Base-by-base conservation (phyloP, 2,329 filamentous ascomycete genomes). In the Colletotrichum scovillei region DNA sequence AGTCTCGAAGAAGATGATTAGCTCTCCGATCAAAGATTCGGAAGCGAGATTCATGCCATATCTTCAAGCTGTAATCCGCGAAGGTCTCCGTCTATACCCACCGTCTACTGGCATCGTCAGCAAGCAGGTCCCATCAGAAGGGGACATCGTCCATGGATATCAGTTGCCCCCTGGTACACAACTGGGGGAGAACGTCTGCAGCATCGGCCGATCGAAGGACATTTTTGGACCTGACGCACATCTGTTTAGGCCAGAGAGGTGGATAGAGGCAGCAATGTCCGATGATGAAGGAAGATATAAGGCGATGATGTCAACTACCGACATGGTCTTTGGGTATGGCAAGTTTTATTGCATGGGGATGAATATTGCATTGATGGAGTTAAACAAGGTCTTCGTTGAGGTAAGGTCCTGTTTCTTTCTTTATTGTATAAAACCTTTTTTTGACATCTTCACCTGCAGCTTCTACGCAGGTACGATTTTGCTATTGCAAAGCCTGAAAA, bases 61-160 rank as follows among this genome's bases (percentile, higher is more conserved):
- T 76, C 83, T 90, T 3, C 82, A 87, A 42, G 88, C 88, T 4
- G 85, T 88, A 3, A 82, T 91, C 19, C 85, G 84, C 26, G 90
- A 91, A 76, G 84, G 85, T 0, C 79, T 87, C 75, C 84, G 88
- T 3, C 78, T 89, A 11, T 86, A 88, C 74, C 87, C 88, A 1
- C 84, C 82, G 0, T 81, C 89, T 2, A 84, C 82, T 6, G 82
- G 88, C 68, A 77, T 84, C 6, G 80, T 90, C 4, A 86, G 89
- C 77, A 86, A 89, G 0, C 78, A 86, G 22, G 87, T 89, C 0
- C 88, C 88, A 0, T 49, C 75, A 0, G 79, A 78, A 4, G 85
- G 86, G 0, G 76, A 84, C 14, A 77, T 75, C 0, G 78, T 86
- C 3, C 78, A 80, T 52, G 82, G 82, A 7, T 76, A 81, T 26